These are phyloP conservation scores for Cyclotella cryptica DNA, from an alignment of 108 stramenopile species.

Conservation along the genomic window DNA sequence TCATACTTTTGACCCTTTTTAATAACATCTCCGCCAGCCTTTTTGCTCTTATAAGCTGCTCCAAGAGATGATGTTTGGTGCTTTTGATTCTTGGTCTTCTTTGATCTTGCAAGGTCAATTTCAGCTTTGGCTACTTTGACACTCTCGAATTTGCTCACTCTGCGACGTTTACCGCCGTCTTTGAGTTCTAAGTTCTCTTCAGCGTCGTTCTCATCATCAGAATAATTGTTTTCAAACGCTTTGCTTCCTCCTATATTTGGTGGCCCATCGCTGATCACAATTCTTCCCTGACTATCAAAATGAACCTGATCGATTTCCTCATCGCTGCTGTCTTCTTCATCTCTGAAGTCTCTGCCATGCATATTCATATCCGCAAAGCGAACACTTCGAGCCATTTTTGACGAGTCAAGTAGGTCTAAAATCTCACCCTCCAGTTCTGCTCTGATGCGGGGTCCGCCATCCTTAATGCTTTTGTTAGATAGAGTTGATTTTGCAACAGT, in stretches of 20 bases:
- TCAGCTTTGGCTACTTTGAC: slow-evolving; percentile 49
- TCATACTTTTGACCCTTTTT: slow-evolving; percentile 91
- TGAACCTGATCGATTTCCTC: slow-evolving; percentile 68
- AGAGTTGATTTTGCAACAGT: slow-evolving; percentile 37
- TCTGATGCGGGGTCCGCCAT: slow-evolving; percentile 54
- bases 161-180: slow-evolving; percentile 41
- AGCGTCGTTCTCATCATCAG: slow-evolving; percentile 40
- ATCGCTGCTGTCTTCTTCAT: slow-evolving; percentile 69
- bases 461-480: slow-evolving; percentile 45
- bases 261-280: slow-evolving; percentile 73
- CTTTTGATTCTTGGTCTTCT: slow-evolving; percentile 38
- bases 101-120: slow-evolving; percentile 23
- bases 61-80: slow-evolving; percentile 63
- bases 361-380: slow-evolving; percentile 55
- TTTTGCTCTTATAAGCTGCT: slow-evolving; percentile 84
- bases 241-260: slow-evolving; percentile 32
- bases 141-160: slow-evolving; percentile 62
- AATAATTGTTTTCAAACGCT: slow-evolving; percentile 8
- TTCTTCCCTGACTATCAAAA: slow-evolving; percentile 78
- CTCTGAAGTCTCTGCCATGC: slow-evolving; percentile 59
- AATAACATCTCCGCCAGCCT: slow-evolving; percentile 93
- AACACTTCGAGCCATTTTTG: slow-evolving; percentile 74
- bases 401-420: slow-evolving; percentile 83
- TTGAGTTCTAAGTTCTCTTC: slow-evolving; percentile 31
- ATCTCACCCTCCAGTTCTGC: slow-evolving; percentile 77